Evolutionary conservation across 2,329 filamentous ascomycete genomes (phyloP), one percentile per base, ranked within the genome.

Genomic region (Coniella vitis): DNA sequence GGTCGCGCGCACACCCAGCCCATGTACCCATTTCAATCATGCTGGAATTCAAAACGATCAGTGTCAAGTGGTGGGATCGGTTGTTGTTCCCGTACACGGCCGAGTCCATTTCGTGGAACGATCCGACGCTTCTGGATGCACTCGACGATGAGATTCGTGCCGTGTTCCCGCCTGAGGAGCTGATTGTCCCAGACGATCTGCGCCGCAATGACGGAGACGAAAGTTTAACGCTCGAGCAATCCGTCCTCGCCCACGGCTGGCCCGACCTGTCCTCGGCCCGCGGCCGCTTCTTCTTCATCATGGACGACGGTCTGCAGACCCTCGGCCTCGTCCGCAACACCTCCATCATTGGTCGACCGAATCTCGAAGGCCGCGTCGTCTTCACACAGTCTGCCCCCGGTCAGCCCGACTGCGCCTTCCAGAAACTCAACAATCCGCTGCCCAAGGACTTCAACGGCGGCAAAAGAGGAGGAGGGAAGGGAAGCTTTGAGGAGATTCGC

Each of bases 341-440:
- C n/a, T 75, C 75, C 57, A 62, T 57, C 13, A 56, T 49, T 35
- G 60, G 55, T 3, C 55, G 56, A 12, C 58, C 61, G 12, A 66
- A 57, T 53, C 57, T 67, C 13, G 66, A 76, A 49, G 69, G 69
- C 41, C 65, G 72, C 19, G 68, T 69, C 2, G 60, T 76, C 13
- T 76, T 75, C 57, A 74, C 72, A 8, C 75, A 76, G 54, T 64
- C 68, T 0, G 52, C 66, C 3, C 71, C 72, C 34, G 73, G 72
- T 17, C 57, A 66, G 1, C 48, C 66, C 0, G 72, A 75, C 52
- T 70, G 66, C 39, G 73, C 73, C 0, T 72, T 76, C 54, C 71
- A 74, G 55, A 76, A 75, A 61, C 61, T 70, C 45, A 75, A 75
- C 54, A 65, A 72, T 34, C 70, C 71, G 0, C 56, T 49, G 1